Evolutionary conservation across 345 rosid genomes (phyloP), one percentile per base, ranked within the genome.

Genomic region (Eucalyptus pumila): DNA sequence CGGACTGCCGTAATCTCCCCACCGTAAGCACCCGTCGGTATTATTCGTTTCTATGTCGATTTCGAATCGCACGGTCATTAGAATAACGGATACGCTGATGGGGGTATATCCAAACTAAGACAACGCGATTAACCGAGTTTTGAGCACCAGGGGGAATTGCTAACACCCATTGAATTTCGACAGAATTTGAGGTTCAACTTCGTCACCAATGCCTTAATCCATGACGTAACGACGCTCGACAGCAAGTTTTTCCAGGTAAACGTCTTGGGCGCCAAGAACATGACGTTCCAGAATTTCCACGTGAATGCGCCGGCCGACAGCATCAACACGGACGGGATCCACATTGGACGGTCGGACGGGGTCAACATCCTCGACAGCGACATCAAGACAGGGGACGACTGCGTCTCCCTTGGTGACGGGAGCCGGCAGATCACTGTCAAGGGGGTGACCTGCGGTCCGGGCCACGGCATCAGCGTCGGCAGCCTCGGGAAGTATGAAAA

Each of bases 291-390:
- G 17, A 88, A 50, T 50, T 54, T 93, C 47, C 92, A 89, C 8
- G 58, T 95, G 88, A 65, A 24, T 2, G 94, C 96, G 14, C 95
- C 93, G 1, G 94, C 40, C 9, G 87, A 91, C 0, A 94, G 96
- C 69, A 76, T 52, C 30, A 95, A 96, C 94, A 96, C 96, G 3
- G 96, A 95, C 21, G 96, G 97, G 54, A 96, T 96, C 85, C 97
- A 95, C 88, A 90, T 95, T 8, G 98, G 95, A 12, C 76, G 92
- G 87, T 91, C 95, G 7, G n/a, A 15, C 1, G 92, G 90, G 12
- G 86, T 95, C 44, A 87, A 80, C 17, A 89, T 96, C 42, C 58
- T 65, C 1, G 88, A 93, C 76, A 24, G 93, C 8, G 60, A 26
- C 62, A 92, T 95, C 65, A 45, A 87, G 86, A 95, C 97, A 1